A percentile compares a stretch with the other conserved stretches of the same genome.
phyloP scores from a whole-genome alignment of 768 basidiomycete genomes.

The Mycena alexandri region DNA sequence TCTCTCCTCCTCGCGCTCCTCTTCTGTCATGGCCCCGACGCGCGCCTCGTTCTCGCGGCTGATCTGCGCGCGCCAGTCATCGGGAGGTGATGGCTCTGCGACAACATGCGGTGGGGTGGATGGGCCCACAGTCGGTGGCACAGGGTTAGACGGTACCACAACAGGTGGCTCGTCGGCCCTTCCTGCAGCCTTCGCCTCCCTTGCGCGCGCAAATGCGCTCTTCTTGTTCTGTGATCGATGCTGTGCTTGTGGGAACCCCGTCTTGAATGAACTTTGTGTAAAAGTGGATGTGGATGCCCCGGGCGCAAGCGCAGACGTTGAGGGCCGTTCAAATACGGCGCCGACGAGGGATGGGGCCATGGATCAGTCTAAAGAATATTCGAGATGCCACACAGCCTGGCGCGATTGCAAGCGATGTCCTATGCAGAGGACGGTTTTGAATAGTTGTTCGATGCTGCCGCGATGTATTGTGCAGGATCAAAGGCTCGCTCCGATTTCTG shows the following conservation, averaged over 20 bases:
- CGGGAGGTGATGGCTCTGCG: constrained; percentile 25
- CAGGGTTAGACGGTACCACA: constrained; percentile 30
- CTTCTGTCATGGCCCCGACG: constrained; percentile 77
- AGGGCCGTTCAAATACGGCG: constrained; percentile 62
- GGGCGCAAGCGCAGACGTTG: constrained; percentile 45
- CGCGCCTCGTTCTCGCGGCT: constrained; percentile 74
- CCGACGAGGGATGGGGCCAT: constrained; percentile 49
- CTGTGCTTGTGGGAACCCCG: constrained; percentile 73
- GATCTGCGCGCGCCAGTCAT: constrained; percentile 68
- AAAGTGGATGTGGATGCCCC: constrained; percentile 18
- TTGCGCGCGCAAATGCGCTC: constrained; percentile 69
- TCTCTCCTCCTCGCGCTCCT: constrained; percentile 76
- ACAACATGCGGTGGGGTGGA: constrained; percentile 15
- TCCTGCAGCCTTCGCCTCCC: constrained; percentile 46
- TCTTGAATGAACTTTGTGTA: constrained; percentile 41
- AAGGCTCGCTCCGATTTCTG: too few species aligned
- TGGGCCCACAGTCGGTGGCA: too few species aligned
- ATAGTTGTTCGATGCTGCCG: too few species aligned
- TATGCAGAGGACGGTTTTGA: too few species aligned
- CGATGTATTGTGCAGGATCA: too few species aligned
- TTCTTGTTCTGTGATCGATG: constrained; percentile 66
- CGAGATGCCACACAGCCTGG: too few species aligned
- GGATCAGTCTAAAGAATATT: too few species aligned
- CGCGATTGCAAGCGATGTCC: too few species aligned
- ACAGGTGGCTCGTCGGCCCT: constrained; percentile 46